Percentiles rank a stretch among this genome's conserved stretches.
phyloP scores from a whole-genome alignment of 176 grass and related monocot species.

The Eremochloa ophiuroides region DNA sequence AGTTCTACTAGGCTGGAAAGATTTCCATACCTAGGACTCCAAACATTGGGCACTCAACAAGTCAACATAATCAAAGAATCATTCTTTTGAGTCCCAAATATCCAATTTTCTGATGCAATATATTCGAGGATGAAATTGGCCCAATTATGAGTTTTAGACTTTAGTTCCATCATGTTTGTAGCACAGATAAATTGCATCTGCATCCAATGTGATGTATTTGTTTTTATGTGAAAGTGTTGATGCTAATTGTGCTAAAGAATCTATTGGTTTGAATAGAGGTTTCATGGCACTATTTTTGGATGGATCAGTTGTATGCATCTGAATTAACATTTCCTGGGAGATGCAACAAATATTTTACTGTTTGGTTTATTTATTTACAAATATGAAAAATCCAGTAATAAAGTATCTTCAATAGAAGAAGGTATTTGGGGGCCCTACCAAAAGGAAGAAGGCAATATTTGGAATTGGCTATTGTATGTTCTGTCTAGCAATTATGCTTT shows the following conservation, averaged over 20 bases:
- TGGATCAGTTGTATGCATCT: not conserved
- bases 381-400: too few species aligned
- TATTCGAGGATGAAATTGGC: not conserved
- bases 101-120: too few species aligned
- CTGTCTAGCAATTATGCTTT: too few species aligned
- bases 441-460: too few species aligned
- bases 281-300: not conserved
- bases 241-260: not conserved
- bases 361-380: too few species aligned
- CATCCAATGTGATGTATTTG: not conserved
- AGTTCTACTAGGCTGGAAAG: not conserved
- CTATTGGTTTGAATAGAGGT: not conserved
- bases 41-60: too few species aligned
- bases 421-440: too few species aligned
- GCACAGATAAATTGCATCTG: not conserved
- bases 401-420: too few species aligned
- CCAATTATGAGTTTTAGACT: not conserved
- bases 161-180: not conserved
- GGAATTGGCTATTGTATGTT: too few species aligned
- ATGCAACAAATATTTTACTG: not conserved
- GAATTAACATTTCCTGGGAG: not conserved
- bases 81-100: too few species aligned
- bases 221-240: not conserved
- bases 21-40: too few species aligned
- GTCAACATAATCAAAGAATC: too few species aligned